Base-by-base conservation (phyloP, 306 rosid genomes). In the Leucaena leucocephala region DNA sequence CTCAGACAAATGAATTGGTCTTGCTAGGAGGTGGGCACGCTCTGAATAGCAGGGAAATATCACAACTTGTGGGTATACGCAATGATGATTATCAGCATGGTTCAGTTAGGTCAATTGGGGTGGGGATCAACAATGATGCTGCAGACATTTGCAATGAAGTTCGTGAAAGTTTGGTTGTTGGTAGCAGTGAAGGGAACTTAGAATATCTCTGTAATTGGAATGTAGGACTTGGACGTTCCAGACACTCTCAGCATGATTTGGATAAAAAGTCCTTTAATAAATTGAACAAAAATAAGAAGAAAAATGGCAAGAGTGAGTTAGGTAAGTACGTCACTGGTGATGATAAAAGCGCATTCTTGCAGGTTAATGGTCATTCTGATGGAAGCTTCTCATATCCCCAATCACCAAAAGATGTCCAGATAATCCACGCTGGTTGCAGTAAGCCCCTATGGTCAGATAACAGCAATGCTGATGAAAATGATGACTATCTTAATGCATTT, bases 91-190 rank as follows among this genome's bases (percentile, higher is more conserved):
- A 91, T 84, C 99, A 91, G 45, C 98, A 84, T 55, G 91, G 96
- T 82, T 91, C 98, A 12, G 97, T 93, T 72, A 88, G 99, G 88
- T 96, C 99, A 77, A 96, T 96, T 72, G 99, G 99, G 61, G 99
- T 96, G 75, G 99, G 99, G 73, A 91, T 96, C 81, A 90, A 87
- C 78, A 91, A 96, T 78, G 99, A 93, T 84, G 90, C 86, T 82
- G 97, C 97, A 59, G 97, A 96, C 66, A 64, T 96, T 70, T 93
- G 98, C 75, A 88, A 92, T 86, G 98, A 93, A 84, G 98, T 91
- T 49, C 96, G 89, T 39, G 99, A 88, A 88, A 93, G 94, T 89
- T 90, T 93, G 80, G 78, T 92, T 81, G 91, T 92, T 82, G 94
- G 93, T 81, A 88, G 94, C 43, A 87, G 96, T 40, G 98, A 91